Evolutionary conservation across 1,284 basidiomycete species (phyloP).

Genomic region (Volvariella volvacea): DNA sequence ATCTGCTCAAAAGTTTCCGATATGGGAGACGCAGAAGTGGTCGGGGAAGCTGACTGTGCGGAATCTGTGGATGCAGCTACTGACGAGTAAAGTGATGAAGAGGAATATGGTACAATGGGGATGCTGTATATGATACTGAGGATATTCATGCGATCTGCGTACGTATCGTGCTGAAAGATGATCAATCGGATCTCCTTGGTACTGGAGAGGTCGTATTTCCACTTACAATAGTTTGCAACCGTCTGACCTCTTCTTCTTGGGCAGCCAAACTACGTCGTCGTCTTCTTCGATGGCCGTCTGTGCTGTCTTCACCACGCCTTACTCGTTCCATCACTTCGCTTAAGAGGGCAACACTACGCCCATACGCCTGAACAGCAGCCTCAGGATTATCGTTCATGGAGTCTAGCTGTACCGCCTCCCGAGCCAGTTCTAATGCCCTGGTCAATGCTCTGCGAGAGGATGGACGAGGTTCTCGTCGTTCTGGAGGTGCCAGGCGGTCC

Average conservation of each 20-base stretch:
- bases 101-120: slow-evolving; percentile 60
- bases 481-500: slow-evolving; percentile 30
- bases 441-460: slow-evolving; percentile 77
- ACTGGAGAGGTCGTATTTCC: slow-evolving; percentile 1
- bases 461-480: slow-evolving; percentile 38
- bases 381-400: slow-evolving; percentile 77
- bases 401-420: slow-evolving; percentile 76
- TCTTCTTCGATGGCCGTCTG: slow-evolving; percentile 46
- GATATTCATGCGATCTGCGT: slow-evolving; percentile 84
- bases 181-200: slow-evolving; percentile 4
- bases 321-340: slow-evolving; percentile 86
- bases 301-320: slow-evolving; percentile 72
- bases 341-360: slow-evolving; percentile 72
- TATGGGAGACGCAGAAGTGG: slow-evolving; percentile 42
- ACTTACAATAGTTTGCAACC: slow-evolving; percentile 78
- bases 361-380: slow-evolving; percentile 75
- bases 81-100: slow-evolving; percentile 45
- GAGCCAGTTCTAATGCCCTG: slow-evolving; percentile 72
- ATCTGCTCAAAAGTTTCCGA: slow-evolving; percentile 43
- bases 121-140: slow-evolving; percentile 81
- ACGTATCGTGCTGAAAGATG: slow-evolving; percentile 70
- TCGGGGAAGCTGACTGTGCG: slow-evolving; percentile 37
- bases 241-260: slow-evolving; percentile 76
- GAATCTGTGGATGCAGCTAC: slow-evolving; percentile 44
- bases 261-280: slow-evolving; percentile 73